These are phyloP conservation scores for Xylaria nigripes DNA, from an alignment of 495 filamentous ascomycete genomes.

Conservation along the genomic window DNA sequence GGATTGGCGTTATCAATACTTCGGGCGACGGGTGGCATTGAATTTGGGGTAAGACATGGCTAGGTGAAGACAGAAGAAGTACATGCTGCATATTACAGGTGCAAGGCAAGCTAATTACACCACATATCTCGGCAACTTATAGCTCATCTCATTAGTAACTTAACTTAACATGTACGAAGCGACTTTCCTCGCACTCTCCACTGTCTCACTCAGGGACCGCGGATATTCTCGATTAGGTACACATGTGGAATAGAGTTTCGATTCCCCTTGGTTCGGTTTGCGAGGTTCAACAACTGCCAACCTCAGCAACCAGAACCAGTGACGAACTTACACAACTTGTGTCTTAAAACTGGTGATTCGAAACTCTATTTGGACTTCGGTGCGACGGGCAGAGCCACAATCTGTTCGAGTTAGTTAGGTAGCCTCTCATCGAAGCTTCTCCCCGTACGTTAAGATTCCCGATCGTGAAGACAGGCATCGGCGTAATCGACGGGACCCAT, in stretches of 20 bases:
- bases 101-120: too few relatives aligned
- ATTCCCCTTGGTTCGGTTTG: slow-evolving; percentile 6
- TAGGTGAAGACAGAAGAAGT: not conserved
- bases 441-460: too few relatives aligned
- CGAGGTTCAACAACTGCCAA: slow-evolving; percentile 9
- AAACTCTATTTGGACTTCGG: slow-evolving; percentile 8
- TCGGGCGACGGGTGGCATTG: not conserved
- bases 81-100: not conserved
- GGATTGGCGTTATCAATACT: not conserved
- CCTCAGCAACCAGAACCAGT: not conserved
- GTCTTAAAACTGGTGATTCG: not conserved
- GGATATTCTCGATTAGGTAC: not conserved
- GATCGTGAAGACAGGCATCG: not conserved
- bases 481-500: not conserved
- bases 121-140: too few relatives aligned
- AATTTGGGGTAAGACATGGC: not conserved
- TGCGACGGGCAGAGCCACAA: not conserved
- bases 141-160: too few relatives aligned
- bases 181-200: slow-evolving; percentile 1
- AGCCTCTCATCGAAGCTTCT: too few relatives aligned
- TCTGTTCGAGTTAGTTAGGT: too few relatives aligned
- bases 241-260: slow-evolving; percentile 5
- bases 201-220: slow-evolving; percentile 3
- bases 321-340: not conserved
- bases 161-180: too few relatives aligned